Conservation (phyloP, 192 early-diverging fungal species). For the Linnemannia elongata region DNA sequence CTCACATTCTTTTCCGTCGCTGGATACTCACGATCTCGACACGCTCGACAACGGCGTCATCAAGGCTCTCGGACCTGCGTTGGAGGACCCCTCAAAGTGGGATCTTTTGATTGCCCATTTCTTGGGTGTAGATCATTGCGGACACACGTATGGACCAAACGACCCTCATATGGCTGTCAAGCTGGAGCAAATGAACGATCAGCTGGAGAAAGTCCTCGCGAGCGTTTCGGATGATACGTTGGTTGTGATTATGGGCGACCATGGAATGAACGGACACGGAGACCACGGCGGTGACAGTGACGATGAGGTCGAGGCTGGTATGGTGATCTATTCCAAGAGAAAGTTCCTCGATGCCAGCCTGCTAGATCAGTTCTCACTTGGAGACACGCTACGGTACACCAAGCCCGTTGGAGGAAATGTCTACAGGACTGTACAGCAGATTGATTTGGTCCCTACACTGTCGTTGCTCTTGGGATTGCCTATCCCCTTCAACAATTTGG, state of each 20-base stretch:
- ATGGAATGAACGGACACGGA: slow-evolving; percentile 96
- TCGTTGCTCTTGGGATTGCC: slow-evolving; percentile 84
- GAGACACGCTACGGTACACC: slow-evolving; percentile 47
- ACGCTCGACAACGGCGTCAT: slow-evolving; percentile 93
- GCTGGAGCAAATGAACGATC: slow-evolving; percentile 86
- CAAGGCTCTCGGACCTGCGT: slow-evolving; percentile 50
- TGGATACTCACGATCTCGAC: slow-evolving; percentile 92
- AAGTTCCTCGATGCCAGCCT: slow-evolving; percentile 50
- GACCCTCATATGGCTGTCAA: slow-evolving; percentile 91
- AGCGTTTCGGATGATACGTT: slow-evolving; percentile 83
- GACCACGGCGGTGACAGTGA: slow-evolving; percentile 98
- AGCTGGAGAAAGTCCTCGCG: slow-evolving; percentile 75
- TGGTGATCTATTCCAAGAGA: slow-evolving; percentile 86
- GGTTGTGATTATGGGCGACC: slow-evolving; percentile 94
- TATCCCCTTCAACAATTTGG: slow-evolving; percentile 95
- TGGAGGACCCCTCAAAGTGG: slow-evolving; percentile 67
- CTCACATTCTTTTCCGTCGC: slow-evolving; percentile 73
- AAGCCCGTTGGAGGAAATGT: slow-evolving; percentile 44
- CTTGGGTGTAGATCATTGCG: slow-evolving; percentile 96
- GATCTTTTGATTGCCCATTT: slow-evolving; percentile 92
- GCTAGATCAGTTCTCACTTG: slow-evolving; percentile 33
- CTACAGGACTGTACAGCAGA: slow-evolving; percentile 87
- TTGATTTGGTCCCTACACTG: slow-evolving; percentile 92
- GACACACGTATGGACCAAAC: slow-evolving; percentile 90
- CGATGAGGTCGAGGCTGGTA: slow-evolving; percentile 86